Base-by-base conservation (phyloP, 2,329 filamentous ascomycete species). In the Aspergillaceae sp. region DNA sequence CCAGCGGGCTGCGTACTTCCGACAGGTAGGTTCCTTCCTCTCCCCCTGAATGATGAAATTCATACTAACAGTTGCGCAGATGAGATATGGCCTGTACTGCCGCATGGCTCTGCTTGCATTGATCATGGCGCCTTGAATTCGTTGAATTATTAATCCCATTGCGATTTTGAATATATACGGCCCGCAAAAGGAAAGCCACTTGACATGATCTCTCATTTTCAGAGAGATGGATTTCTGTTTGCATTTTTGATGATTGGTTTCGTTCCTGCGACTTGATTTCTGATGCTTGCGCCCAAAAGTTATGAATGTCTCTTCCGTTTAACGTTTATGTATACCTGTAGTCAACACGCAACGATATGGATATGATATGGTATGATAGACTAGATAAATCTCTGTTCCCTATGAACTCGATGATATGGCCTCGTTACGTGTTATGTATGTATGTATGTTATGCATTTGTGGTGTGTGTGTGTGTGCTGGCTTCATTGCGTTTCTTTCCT, bases 51-150 rank as follows among this genome's bases (percentile, higher is more conserved):
- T 30, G 33, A 29, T 11, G 29, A 38, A 30, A 33, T 29, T 41
- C 46, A 46, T 54, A 55, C 74, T 80, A 67, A 82, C 64, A 42
- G 29, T 53, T 48, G 9, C 27, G 48, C 61, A 96, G 90, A 96
- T 96, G 91, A 82, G 85, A 72, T 96, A 97, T 72, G 92, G 92
- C 59, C 80, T 98, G 60, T 97, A 96, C 77, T 94, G 87, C 70
- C 86, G 92, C 67, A 98, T 98, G 92, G 92, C 92, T 58, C 73
- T 98, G 72, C 77, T 98, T 67, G 92, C 92, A 56, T 76, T 97
- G 68, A 87, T 97, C 68, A 85, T 98, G 86, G 82, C 76, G 47
- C 71, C 71, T 53, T 70, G 58, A 56, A 48, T 45, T 19, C 19
- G 19, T 19, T 19, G 19, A 19, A 19, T 19, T 19, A 47, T 46